Evolutionary conservation across 495 filamentous ascomycete genomes (phyloP).

Genomic region (Aspergillus sclerotiicarbonarius): DNA sequence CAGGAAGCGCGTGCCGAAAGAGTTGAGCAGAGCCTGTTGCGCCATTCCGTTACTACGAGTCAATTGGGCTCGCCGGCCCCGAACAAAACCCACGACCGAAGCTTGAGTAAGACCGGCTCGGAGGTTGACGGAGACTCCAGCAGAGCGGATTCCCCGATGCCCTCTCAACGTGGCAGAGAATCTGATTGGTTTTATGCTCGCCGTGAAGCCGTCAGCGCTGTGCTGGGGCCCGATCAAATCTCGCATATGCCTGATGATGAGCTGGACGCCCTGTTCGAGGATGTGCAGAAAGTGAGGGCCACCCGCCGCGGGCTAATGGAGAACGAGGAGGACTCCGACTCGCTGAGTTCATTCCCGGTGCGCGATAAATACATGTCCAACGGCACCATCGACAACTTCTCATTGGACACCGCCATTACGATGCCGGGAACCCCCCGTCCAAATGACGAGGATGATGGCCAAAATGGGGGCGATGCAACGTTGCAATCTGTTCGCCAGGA

Average conservation of each 20-base stretch:
- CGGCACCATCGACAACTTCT: slow-evolving; percentile 94
- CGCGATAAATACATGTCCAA: slow-evolving; percentile 96
- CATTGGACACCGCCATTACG: slow-evolving; percentile 88
- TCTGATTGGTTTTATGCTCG: slow-evolving; percentile 96
- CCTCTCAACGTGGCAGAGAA: slow-evolving; percentile 66
- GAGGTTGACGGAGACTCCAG: slow-evolving; percentile 69
- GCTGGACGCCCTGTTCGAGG: slow-evolving; percentile 89
- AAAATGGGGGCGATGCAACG: slow-evolving; percentile 54
- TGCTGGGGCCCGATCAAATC: slow-evolving; percentile 90
- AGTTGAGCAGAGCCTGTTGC: slow-evolving; percentile 81
- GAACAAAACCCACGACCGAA: slow-evolving; percentile 72
- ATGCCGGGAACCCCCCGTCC: slow-evolving; percentile 88
- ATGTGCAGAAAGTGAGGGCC: slow-evolving; percentile 84
- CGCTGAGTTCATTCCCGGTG: slow-evolving; percentile 79
- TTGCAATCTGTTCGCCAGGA: slow-evolving; percentile 75
- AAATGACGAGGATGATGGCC: slow-evolving; percentile 62
- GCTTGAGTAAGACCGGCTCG: slow-evolving; percentile 67
- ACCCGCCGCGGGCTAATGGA: slow-evolving; percentile 71
- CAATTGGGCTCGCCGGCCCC: slow-evolving; percentile 73
- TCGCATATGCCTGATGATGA: slow-evolving; percentile 88
- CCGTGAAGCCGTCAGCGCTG: slow-evolving; percentile 84
- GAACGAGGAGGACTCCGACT: slow-evolving; percentile 85
- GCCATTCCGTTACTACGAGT: slow-evolving; percentile 82
- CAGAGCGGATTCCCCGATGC: slow-evolving; percentile 76
- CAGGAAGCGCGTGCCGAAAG: slow-evolving; percentile 92